These are phyloP conservation scores for Maudiozyma serrabonitensis DNA, from an alignment of 805 yeast genomes.

Conservation along the genomic window DNA sequence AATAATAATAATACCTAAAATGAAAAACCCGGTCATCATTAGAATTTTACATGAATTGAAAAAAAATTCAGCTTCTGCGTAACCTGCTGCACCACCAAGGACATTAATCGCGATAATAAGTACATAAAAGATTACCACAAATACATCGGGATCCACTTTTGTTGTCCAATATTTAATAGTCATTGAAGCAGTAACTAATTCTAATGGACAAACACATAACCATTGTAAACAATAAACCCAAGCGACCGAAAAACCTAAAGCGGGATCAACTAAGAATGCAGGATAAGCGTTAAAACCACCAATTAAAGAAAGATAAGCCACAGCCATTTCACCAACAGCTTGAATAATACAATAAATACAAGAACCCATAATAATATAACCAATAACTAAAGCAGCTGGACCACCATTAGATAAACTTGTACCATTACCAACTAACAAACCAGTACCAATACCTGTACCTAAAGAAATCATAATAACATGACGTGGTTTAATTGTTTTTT, in stretches of 20 bases:
- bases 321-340: constrained; percentile 61
- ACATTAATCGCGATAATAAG: constrained; percentile 39
- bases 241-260: constrained; percentile 49
- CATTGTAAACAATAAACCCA: constrained; percentile 59
- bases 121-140: constrained; percentile 43
- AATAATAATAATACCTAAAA: constrained; percentile 39
- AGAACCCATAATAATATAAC: constrained; percentile 46
- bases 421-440: constrained; percentile 51
- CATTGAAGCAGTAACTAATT: constrained; percentile 55
- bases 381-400: constrained; percentile 42
- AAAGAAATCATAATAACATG: constrained; percentile 70
- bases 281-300: constrained; percentile 60
- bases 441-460: constrained; percentile 82
- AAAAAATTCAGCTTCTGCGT: constrained; percentile 55
- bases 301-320: constrained; percentile 44
- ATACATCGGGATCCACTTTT: constrained; percentile 45
- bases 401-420: constrained; percentile 37
- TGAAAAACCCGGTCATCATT: constrained; percentile 49
- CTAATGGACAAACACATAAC: constrained; percentile 52
- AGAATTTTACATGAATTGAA: constrained; percentile 58
- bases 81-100: constrained; percentile 44
- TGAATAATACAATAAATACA: constrained; percentile 51
- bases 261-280: constrained; percentile 44
- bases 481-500: constrained; percentile 29
- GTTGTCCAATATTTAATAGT: constrained; percentile 52